Evolutionary conservation across 2,329 filamentous ascomycete species (phyloP).

Genomic region (Cytospora leucostoma): DNA sequence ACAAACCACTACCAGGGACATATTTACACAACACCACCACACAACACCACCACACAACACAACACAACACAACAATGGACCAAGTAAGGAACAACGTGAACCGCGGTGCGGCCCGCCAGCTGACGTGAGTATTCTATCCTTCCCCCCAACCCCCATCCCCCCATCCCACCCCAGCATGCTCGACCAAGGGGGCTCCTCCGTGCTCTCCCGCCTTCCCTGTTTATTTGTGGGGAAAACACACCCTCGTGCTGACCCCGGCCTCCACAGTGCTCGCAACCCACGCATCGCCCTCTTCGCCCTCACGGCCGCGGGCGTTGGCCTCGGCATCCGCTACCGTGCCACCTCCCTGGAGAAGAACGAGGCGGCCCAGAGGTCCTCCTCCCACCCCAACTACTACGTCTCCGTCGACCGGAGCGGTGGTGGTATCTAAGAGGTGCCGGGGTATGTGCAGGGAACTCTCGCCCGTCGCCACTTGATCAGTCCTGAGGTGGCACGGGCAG

Average conservation of each 20-base stretch:
- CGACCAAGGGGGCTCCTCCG: too few species aligned
- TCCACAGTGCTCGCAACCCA: constrained; percentile 40
- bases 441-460: too few species aligned
- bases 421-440: constrained; percentile 37
- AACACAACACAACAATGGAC: constrained; percentile 21
- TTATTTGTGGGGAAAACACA: neutral
- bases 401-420: constrained; percentile 55
- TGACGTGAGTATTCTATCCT: constrained; percentile 23
- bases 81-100: constrained; percentile 23
- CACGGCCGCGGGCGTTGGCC: constrained; percentile 34
- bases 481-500: too few species aligned
- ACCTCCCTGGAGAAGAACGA: constrained; percentile 45
- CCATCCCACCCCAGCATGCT: too few species aligned
- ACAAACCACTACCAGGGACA: neutral
- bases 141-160: neutral
- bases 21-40: neutral
- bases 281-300: constrained; percentile 40
- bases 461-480: too few species aligned
- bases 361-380: constrained; percentile 42
- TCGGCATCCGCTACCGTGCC: constrained; percentile 41
- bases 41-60: neutral
- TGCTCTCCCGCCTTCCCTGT: neutral
- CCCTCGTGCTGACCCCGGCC: neutral
- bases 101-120: constrained; percentile 24
- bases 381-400: constrained; percentile 47